phyloP scores from a whole-genome alignment of 2,329 filamentous ascomycete species.

The Aspergillus awamori region DNA sequence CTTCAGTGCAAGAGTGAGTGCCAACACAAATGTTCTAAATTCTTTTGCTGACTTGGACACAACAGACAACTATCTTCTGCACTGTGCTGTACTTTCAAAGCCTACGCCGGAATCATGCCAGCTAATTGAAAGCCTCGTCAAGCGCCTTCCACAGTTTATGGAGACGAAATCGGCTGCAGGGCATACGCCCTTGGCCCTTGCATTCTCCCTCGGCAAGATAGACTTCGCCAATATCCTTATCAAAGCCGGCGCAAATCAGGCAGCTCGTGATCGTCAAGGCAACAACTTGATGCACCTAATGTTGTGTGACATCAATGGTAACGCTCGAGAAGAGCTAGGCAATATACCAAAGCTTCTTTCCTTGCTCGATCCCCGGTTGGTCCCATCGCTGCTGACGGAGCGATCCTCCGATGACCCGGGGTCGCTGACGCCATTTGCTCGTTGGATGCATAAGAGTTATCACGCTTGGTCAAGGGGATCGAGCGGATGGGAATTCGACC shows the following conservation, averaged over 20 bases:
- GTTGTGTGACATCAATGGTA: slow-evolving; percentile 31
- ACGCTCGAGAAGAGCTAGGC: slow-evolving; percentile 37
- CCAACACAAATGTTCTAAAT: not conserved
- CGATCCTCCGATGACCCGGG: slow-evolving; percentile 31
- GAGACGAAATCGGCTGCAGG: slow-evolving; percentile 56
- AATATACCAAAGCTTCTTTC: slow-evolving; percentile 63
- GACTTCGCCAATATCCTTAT: slow-evolving; percentile 61
- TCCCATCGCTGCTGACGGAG: slow-evolving; percentile 36
- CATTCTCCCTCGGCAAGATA: slow-evolving; percentile 54
- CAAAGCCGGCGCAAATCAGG: slow-evolving; percentile 69
- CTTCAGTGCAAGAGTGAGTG: slow-evolving; percentile 54
- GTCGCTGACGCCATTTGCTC: slow-evolving; percentile 56
- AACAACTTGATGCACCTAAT: slow-evolving; percentile 71
- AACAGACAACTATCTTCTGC: slow-evolving; percentile 58
- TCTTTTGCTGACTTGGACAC: not conserved
- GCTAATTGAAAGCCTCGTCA: slow-evolving; percentile 68
- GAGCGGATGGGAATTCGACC: not conserved
- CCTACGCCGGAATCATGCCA: slow-evolving; percentile 49
- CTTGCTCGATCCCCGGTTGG: slow-evolving; percentile 58
- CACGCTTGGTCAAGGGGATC: not conserved
- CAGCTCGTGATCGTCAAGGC: slow-evolving; percentile 60
- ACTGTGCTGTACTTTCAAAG: slow-evolving; percentile 62
- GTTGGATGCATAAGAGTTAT: slow-evolving; percentile 50
- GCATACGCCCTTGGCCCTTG: slow-evolving; percentile 68
- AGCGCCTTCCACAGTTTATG: slow-evolving; percentile 63